A percentile compares a stretch with the other conserved stretches of the same genome.
These are phyloP conservation scores for Kwoniella dejecticola DNA, from an alignment of 768 basidiomycete species.

Conservation along the genomic window DNA sequence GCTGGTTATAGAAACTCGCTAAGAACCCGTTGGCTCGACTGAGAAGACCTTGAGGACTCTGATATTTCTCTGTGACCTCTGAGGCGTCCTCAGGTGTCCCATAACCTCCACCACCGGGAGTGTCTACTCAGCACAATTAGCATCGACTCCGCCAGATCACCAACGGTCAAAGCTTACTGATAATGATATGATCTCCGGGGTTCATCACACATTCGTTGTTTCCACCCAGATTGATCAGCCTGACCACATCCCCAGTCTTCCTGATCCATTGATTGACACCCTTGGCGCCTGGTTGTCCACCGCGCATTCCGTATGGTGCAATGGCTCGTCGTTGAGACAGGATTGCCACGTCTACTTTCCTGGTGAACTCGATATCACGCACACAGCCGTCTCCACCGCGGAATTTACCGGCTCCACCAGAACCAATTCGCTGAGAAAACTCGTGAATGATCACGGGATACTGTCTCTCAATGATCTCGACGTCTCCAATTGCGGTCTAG, in stretches of 20 bases:
- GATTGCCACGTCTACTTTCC: conserved; percentile 31
- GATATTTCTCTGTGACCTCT: conserved; percentile 1
- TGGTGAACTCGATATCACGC: conserved; percentile 40
- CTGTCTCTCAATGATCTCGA: conserved; percentile 39
- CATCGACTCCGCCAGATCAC: not conserved
- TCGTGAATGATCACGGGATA: conserved; percentile 41
- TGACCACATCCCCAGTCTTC: conserved; percentile 4
- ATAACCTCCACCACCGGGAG: conserved; percentile 42
- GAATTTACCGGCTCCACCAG: conserved; percentile 37
- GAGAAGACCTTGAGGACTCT: no score
- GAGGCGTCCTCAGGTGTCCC: conserved; percentile 2
- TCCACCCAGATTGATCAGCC: conserved; percentile 18
- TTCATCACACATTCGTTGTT: conserved; percentile 18
- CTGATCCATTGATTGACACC: conserved; percentile 16
- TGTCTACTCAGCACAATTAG: conserved; percentile 11
- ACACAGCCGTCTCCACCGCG: conserved; percentile 40
- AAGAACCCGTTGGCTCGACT: no score
- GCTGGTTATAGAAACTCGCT: no score
- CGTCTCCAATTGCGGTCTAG: conserved; percentile 38
- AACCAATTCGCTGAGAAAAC: conserved; percentile 32
- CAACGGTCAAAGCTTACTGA: not conserved
- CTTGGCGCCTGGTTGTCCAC: conserved; percentile 43
- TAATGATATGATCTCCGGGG: conserved; percentile 9
- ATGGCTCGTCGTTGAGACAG: conserved; percentile 37
- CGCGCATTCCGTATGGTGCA: conserved; percentile 57